Evolutionary conservation across 805 yeast genomes (phyloP).

Genomic region (Naumovozyma baii): DNA sequence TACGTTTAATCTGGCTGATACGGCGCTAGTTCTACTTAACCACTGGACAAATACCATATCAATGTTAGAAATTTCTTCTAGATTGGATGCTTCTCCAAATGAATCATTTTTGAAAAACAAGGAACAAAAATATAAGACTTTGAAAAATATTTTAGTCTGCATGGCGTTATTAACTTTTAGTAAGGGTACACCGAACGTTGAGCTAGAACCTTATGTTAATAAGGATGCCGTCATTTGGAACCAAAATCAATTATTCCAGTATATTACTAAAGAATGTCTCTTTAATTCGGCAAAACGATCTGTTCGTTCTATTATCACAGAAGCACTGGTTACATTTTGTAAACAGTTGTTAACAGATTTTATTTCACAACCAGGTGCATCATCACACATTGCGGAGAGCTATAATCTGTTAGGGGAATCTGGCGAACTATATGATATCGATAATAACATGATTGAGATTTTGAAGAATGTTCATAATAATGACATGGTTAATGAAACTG

Average conservation of each 20-base stretch:
- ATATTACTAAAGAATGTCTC: conserved; percentile 18
- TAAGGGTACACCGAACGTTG: conserved; percentile 17
- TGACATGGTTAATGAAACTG: conserved; percentile 4
- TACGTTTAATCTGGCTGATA: conserved; percentile 12
- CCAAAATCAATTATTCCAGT: conserved; percentile 25
- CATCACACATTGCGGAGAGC: conserved; percentile 4
- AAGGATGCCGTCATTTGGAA: conserved; percentile 9
- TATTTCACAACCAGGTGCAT: not conserved
- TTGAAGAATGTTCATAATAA: not conserved
- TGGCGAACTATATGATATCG: conserved; percentile 6
- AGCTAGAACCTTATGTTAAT: conserved; percentile 10
- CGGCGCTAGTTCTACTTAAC: conserved; percentile 12
- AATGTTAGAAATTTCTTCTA: conserved; percentile 49
- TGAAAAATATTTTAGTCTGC: conserved; percentile 26
- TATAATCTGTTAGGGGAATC: conserved; percentile 2
- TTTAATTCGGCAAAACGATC: conserved; percentile 10
- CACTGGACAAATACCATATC: conserved; percentile 34
- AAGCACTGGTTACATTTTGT: conserved; percentile 12
- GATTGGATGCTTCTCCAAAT: conserved; percentile 36
- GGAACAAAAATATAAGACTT: conserved; percentile 33
- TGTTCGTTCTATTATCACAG: conserved; percentile 11
- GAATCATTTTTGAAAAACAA: conserved; percentile 28
- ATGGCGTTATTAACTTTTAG: conserved; percentile 16
- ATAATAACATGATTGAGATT: not conserved
- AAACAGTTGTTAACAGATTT: conserved; percentile 13